Conservation (phyloP, 169 alveolate species). For the Cryptosporidium parvum region DNA sequence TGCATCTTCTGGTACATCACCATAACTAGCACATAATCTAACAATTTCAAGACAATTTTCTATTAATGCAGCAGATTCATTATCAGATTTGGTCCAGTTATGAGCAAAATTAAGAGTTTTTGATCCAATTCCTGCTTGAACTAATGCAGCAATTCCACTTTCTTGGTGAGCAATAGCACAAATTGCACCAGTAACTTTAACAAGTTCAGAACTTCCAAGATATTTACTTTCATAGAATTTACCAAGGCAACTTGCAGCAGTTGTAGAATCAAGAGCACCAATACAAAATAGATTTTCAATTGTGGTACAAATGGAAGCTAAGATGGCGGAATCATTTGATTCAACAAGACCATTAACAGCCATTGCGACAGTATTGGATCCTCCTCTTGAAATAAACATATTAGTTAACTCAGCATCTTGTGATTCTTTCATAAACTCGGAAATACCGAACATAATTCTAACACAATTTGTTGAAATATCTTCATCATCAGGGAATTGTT, state of each 20-base stretch:
- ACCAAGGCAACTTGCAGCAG: constrained; percentile 43
- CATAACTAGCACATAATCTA: constrained; percentile 51
- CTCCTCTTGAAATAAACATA: constrained; percentile 82
- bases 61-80: constrained; percentile 40
- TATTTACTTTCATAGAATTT: constrained; percentile 70
- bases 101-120: constrained; percentile 44
- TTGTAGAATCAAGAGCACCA: constrained; percentile 16
- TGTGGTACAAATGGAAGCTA: constrained; percentile 34
- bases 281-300: constrained; percentile 39
- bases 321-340: constrained; percentile 19
- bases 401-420: constrained; percentile 81
- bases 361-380: constrained; percentile 83
- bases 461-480: constrained; percentile 87
- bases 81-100: constrained; percentile 67
- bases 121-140: constrained; percentile 59
- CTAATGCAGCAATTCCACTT: constrained; percentile 52
- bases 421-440: constrained; percentile 84
- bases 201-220: constrained; percentile 42
- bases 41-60: constrained; percentile 69
- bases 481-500: constrained; percentile 91
- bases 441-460: constrained; percentile 88
- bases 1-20: constrained; percentile 72
- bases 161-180: constrained; percentile 49
- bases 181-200: constrained; percentile 39
- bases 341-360: constrained; percentile 77